These are phyloP conservation scores for Paecilomyces dactylethromorphus DNA, from an alignment of 2,329 filamentous ascomycete genomes.

Conservation along the genomic window DNA sequence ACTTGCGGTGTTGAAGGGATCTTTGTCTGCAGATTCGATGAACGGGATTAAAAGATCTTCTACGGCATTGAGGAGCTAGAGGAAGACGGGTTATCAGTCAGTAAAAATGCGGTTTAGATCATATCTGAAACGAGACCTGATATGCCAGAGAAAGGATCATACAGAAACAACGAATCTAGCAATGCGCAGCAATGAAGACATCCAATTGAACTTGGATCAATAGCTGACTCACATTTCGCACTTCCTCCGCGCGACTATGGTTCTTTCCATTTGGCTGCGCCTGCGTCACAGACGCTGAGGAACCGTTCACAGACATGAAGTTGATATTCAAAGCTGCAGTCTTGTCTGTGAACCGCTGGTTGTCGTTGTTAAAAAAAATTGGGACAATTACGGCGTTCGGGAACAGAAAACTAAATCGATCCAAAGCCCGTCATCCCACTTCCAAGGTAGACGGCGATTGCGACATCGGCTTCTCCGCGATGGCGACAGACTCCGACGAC, in stretches of 20 bases:
- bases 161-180: background rate
- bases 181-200: background rate
- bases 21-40: conserved; percentile 36
- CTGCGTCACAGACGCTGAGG: background rate
- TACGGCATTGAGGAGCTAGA: conserved; percentile 33
- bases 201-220: background rate
- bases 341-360: too few species aligned
- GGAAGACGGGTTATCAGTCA: background rate
- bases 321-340: background rate
- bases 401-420: background rate
- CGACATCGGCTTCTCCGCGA: background rate
- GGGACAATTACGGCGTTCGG: background rate
- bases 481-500: conserved; percentile 12
- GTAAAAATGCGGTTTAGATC: background rate
- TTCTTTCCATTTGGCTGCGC: conserved; percentile 4
- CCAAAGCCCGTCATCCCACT: background rate
- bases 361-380: too few species aligned
- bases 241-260: conserved; percentile 32
- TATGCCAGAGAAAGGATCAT: background rate
- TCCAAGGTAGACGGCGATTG: conserved; percentile 13
- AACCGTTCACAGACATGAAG: conserved; percentile 16
- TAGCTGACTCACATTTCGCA: conserved; percentile 32
- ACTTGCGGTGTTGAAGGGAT: conserved; percentile 13
- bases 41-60: conserved; percentile 40
- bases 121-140: background rate